phyloP scores from a whole-genome alignment of 2,329 filamentous ascomycete species.

The Diaporthe nobilis region DNA sequence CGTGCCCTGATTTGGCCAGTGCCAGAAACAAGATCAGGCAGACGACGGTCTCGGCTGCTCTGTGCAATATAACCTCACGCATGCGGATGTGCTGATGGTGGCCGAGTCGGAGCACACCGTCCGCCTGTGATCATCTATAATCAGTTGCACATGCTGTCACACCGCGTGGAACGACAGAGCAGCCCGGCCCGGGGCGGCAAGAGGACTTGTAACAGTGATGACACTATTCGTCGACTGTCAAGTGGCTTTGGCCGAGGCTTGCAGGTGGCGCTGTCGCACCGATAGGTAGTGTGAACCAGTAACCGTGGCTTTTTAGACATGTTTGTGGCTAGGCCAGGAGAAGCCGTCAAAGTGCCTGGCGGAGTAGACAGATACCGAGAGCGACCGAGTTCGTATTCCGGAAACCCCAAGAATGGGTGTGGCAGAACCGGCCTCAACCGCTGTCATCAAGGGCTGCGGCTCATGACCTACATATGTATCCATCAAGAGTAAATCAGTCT shows the following conservation, averaged over 20 bases:
- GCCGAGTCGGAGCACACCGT: not conserved
- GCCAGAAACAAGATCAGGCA: not conserved
- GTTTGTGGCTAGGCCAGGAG: not conserved
- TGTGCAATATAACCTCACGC: not conserved
- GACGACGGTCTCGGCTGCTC: not conserved
- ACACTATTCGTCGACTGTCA: not conserved
- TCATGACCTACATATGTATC: not conserved
- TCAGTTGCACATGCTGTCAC: not conserved
- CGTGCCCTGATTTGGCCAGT: not conserved
- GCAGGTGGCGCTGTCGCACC: constrained; percentile 3
- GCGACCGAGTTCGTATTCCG: not conserved
- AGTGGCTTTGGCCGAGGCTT: not conserved
- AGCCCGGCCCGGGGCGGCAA: not conserved
- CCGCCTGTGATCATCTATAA: not conserved
- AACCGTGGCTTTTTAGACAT: not conserved
- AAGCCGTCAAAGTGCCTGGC: not conserved
- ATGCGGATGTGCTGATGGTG: not conserved
- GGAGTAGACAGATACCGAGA: no score
- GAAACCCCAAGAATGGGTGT: not conserved
- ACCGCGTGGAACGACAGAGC: not conserved
- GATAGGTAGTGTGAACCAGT: not conserved
- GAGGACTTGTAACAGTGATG: not conserved
- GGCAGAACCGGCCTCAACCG: not conserved
- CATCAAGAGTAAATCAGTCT: not conserved
- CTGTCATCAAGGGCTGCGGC: not conserved